Evolutionary conservation across 2,329 filamentous ascomycete species (phyloP), one percentile per base, ranked within the genome.

Genomic region (Neofusicoccum parvum): DNA sequence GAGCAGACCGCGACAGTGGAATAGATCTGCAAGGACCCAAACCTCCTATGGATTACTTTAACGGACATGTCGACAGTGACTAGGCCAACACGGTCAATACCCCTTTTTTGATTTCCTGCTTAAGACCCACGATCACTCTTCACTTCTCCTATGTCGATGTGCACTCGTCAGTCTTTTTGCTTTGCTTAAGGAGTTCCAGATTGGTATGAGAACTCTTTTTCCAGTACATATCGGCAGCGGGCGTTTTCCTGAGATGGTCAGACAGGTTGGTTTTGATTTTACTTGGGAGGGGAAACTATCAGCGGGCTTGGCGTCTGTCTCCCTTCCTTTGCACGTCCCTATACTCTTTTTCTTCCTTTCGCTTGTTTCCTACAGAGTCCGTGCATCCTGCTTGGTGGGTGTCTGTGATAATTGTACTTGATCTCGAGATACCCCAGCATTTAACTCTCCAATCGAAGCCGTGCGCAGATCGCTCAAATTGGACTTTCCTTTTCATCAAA

Each of bases 1-100:
- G 73, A 2, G 70, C 72, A 17, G 76, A 79, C 50, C 72, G 76
- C n/a, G 76, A 79, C 65, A 78, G 75, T 62, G 76, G 74, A 3
- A 69, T 79, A 32, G 75, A 78, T 51, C 56, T 78, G 5, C 74
- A 76, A 9, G 64, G 37, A 2, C 63, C 63, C 12, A 53, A 65
- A 45, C 36, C 50, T 20, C 64, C 54, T 7, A 11, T 53, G 32
- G 56, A 56, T 20, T 62, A 62, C 50, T 60, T 60, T 37, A 49
- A 45, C 32, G 46, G 39, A 7, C 7, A 37, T 14, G 41, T 36
- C 11, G 56, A 60, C 43, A 49, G 56, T 48, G 56, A 60, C 34
- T 60, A 60, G 56, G 56, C 27, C 54, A 20, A 34, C 14, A n/a
- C 54, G 15, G 54, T 59, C 56, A n/a, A n/a, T 23, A 3, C n/a